Percentiles rank a stretch among this genome's conserved stretches.
phyloP scores from a whole-genome alignment of 768 basidiomycete genomes.

The Saitozyma podzolica region DNA sequence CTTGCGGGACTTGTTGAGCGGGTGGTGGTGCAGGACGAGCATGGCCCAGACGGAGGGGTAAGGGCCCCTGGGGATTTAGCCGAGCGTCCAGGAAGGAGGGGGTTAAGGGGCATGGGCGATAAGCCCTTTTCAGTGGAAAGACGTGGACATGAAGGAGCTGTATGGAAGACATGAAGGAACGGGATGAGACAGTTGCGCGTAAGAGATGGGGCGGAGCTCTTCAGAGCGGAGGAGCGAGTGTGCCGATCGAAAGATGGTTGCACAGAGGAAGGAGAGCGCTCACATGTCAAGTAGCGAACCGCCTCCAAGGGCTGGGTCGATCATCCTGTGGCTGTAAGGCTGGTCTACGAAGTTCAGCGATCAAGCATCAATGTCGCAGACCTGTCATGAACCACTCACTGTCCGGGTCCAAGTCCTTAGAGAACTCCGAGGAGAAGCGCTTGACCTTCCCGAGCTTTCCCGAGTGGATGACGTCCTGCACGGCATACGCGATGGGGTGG shows the following conservation, averaged over 20 bases:
- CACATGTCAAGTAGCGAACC: constrained; percentile 82
- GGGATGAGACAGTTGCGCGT: constrained; percentile 16
- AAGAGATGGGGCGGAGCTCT: too few relatives aligned
- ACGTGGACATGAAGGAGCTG: too few relatives aligned
- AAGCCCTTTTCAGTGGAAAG: too few relatives aligned
- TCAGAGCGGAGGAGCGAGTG: too few relatives aligned
- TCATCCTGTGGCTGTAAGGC: constrained; percentile 69
- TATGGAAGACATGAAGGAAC: background rate
- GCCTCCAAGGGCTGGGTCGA: constrained; percentile 77
- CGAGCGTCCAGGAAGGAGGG: background rate
- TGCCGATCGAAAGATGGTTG: too few relatives aligned
- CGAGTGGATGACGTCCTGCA: constrained; percentile 43
- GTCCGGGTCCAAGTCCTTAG: constrained; percentile 65
- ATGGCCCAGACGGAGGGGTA: constrained; percentile 61
- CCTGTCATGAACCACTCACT: constrained; percentile 62
- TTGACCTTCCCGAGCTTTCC: constrained; percentile 49
- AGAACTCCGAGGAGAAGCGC: constrained; percentile 66
- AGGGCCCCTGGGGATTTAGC: constrained; percentile 17
- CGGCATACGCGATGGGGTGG: constrained; percentile 47
- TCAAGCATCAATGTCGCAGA: too few relatives aligned
- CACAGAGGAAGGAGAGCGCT: too few relatives aligned
- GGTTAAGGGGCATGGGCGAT: too few relatives aligned
- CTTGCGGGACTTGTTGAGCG: constrained; percentile 62
- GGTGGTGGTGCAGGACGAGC: constrained; percentile 74
- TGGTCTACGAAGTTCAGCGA: constrained; percentile 52